phyloP scores from a whole-genome alignment of 2,329 filamentous ascomycete species.

The Ceratocystis colombiana region DNA sequence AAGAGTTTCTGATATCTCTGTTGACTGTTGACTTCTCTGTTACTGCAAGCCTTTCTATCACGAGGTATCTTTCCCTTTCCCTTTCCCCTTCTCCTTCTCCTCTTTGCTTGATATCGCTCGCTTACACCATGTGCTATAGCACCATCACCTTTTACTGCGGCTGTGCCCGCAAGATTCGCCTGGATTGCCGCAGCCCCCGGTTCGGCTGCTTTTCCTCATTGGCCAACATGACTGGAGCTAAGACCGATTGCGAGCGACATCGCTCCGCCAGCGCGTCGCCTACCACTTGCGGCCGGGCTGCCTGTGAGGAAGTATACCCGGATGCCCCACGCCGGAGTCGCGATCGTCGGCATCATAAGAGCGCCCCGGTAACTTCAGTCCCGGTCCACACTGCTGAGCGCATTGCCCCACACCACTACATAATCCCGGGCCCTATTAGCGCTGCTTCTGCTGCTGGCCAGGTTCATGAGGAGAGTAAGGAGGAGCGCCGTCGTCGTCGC shows the following conservation, averaged over 20 bases:
- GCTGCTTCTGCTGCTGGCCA: neutral
- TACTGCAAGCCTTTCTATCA: neutral
- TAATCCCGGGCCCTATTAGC: neutral
- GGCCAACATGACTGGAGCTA: neutral
- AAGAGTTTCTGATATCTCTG: slow-evolving; percentile 1
- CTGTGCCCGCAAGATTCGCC: slow-evolving; percentile 11
- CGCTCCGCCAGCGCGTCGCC: slow-evolving; percentile 1
- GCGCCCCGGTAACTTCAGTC: neutral
- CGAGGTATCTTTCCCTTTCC: neutral
- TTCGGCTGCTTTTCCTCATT: slow-evolving; percentile 14
- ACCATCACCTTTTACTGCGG: slow-evolving; percentile 16
- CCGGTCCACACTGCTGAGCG: neutral
- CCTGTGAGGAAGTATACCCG: slow-evolving; percentile 18
- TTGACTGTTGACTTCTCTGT: no score
- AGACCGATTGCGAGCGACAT: slow-evolving; percentile 15
- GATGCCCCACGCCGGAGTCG: slow-evolving; percentile 9
- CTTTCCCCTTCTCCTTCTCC: no score
- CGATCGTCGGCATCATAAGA: neutral
- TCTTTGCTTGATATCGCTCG: neutral
- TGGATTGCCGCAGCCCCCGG: slow-evolving; percentile 11
- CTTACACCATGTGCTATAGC: slow-evolving; percentile 16
- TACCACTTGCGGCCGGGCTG: slow-evolving; percentile 20
- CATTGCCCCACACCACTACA: slow-evolving; percentile 1
- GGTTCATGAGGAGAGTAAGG: neutral
- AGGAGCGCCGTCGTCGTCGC: neutral